phyloP scores from a whole-genome alignment of 2,329 filamentous ascomycete genomes.

The Phyllosticta capitalensis region DNA sequence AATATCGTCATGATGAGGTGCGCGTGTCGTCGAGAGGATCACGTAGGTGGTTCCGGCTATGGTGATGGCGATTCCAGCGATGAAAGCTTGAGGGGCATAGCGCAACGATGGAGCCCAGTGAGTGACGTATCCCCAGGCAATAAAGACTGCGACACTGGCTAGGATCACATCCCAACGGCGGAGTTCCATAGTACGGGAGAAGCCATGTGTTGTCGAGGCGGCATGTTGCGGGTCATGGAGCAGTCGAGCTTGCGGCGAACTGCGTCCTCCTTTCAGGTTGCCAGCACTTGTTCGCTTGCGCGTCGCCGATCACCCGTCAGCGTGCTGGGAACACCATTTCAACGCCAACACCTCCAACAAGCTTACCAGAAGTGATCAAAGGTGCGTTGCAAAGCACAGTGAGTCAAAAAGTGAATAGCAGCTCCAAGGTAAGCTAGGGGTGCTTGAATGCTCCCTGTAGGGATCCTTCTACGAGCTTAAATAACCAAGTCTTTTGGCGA shows the following conservation, averaged over 20 bases:
- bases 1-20: slow-evolving; percentile 23
- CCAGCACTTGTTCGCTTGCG: not conserved
- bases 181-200: slow-evolving; percentile 51
- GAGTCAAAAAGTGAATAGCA: not conserved
- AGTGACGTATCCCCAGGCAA: slow-evolving; percentile 80
- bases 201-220: slow-evolving; percentile 16
- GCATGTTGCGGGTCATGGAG: slow-evolving; percentile 10
- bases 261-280: not conserved
- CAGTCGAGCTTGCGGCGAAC: slow-evolving; percentile 1
- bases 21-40: slow-evolving; percentile 51
- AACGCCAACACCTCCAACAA: not conserved
- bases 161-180: slow-evolving; percentile 59
- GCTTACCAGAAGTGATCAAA: too few species aligned
- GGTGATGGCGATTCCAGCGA: slow-evolving; percentile 53
- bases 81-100: slow-evolving; percentile 77
- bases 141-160: slow-evolving; percentile 59
- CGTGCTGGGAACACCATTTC: not conserved
- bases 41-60: slow-evolving; percentile 48
- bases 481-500: too few species aligned
- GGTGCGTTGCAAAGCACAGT: not conserved
- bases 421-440: too few species aligned
- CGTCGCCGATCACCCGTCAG: not conserved
- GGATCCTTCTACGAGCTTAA: too few species aligned
- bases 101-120: slow-evolving; percentile 76
- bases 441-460: too few species aligned